Percentiles rank a stretch among this genome's conserved stretches.
These are phyloP conservation scores for Hyaloscypha variabilis DNA, from an alignment of 495 filamentous ascomycete species.

Conservation along the genomic window DNA sequence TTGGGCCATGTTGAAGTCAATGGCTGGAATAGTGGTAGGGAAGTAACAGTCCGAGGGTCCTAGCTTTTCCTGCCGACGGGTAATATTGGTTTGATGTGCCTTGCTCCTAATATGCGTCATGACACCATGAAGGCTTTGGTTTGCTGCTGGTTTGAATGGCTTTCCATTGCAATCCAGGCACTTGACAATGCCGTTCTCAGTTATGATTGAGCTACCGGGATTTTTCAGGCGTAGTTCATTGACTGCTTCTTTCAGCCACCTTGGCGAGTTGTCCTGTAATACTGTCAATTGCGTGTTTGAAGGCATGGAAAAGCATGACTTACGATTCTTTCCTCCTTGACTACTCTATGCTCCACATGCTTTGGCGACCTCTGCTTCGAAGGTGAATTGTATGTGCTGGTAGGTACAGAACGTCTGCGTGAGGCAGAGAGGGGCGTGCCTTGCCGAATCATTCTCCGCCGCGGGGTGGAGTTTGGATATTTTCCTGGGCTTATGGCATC, in stretches of 20 bases:
- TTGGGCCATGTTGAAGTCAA: constrained; percentile 1
- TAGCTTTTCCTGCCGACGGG: constrained; percentile 2
- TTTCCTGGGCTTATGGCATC: constrained; percentile 13
- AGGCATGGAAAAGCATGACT: neutral
- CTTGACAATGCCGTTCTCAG: constrained; percentile 11
- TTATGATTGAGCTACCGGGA: neutral
- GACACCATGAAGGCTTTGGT: neutral
- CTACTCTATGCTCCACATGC: neutral
- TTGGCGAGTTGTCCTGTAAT: constrained; percentile 9
- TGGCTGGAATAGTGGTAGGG: neutral
- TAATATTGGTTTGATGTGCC: constrained; percentile 8
- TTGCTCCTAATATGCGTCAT: constrained; percentile 13
- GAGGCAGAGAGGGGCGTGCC: constrained; percentile 12
- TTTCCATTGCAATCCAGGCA: constrained; percentile 13
- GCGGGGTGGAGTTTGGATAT: constrained; percentile 16
- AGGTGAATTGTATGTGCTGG: neutral
- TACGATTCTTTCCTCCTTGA: constrained; percentile 16
- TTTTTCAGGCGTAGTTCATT: constrained; percentile 10
- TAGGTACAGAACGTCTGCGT: constrained; percentile 9
- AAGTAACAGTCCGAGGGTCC: neutral
- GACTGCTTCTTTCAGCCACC: constrained; percentile 10
- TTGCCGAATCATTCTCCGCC: constrained; percentile 6
- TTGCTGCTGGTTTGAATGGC: neutral
- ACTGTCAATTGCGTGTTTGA: too few relatives aligned
- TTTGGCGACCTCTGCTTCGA: neutral